Evolutionary conservation across 495 filamentous ascomycete genomes (phyloP), one percentile per base, ranked within the genome.

Genomic region (Cenococcum geophilum): DNA sequence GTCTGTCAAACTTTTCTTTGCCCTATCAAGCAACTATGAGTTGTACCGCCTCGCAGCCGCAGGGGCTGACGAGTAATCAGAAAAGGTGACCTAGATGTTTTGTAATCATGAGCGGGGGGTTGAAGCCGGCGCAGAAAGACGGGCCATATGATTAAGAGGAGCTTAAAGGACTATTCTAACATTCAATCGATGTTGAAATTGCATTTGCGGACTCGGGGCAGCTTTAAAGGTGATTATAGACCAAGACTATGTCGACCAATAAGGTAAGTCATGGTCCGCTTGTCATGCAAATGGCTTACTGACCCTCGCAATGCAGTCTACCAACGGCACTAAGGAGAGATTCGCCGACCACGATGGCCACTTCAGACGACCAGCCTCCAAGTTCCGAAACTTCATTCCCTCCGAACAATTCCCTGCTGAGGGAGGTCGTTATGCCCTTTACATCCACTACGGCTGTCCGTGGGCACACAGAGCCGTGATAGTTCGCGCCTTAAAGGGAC

Each of bases 391-490:
- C 61, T 65, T 48, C 50, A 71, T 72, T 51, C 60, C 66, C n/a
- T 64, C 68, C 12, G 54, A 57, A 18, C 61, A 55, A 20, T 95
- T 89, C 72, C 86, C 89, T 0, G 76, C 90, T 14, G 88, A 89
- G 68, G 83, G 82, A 68, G 83, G 81, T 58, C 80, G 90, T 58
- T 95, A 93, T 69, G 88, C 89, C 57, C 80, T 95, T 57, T 96
- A 90, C 72, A 78, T 92, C 66, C 81, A 83, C 49, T 77, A 76
- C 5, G 87, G 87, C 55, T 95, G 90, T 70, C 89, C 89, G 0
- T 95, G 89, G 89, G 89, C 90, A 0, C 88, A 86, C 58, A 83
- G 91, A 18, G 84, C 88, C 0, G 82, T 91, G 21, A 83, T 95
- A 55, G 84, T 84, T 0, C 81, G 86, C 57, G 77, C 82, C n/a